Conservation (phyloP, 148 eudicot species). For the Pouteria glomerata region DNA sequence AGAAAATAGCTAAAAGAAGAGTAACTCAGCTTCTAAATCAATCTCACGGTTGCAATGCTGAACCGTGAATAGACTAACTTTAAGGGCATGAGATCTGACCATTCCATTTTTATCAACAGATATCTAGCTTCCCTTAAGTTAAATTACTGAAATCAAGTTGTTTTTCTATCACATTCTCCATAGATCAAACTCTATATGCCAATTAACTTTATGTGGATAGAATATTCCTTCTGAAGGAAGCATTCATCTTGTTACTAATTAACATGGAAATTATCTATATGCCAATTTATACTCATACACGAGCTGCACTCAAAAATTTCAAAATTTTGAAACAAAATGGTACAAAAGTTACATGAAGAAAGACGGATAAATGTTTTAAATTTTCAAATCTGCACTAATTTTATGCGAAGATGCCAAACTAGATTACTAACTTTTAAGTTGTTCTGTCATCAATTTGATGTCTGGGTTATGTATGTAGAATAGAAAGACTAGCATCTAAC, state of each 20-base stretch:
- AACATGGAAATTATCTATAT: not conserved
- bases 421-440: not conserved
- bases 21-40: not conserved
- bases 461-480: not conserved
- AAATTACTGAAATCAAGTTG: not conserved
- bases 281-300: not conserved
- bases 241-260: not conserved
- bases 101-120: not conserved
- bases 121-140: not conserved
- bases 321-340: not conserved
- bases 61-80: not conserved
- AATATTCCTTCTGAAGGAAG: not conserved
- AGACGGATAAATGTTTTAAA: not conserved
- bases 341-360: not conserved
- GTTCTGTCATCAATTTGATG: not conserved
- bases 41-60: not conserved
- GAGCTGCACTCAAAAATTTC: not conserved
- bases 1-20: not conserved
- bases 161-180: not conserved
- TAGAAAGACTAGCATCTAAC: not conserved
- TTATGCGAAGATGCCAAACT: not conserved
- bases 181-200: not conserved
- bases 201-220: not conserved
- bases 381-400: not conserved
- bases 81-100: not conserved